phyloP scores from a whole-genome alignment of 495 filamentous ascomycete genomes.

The Lophiotrema nucula region DNA sequence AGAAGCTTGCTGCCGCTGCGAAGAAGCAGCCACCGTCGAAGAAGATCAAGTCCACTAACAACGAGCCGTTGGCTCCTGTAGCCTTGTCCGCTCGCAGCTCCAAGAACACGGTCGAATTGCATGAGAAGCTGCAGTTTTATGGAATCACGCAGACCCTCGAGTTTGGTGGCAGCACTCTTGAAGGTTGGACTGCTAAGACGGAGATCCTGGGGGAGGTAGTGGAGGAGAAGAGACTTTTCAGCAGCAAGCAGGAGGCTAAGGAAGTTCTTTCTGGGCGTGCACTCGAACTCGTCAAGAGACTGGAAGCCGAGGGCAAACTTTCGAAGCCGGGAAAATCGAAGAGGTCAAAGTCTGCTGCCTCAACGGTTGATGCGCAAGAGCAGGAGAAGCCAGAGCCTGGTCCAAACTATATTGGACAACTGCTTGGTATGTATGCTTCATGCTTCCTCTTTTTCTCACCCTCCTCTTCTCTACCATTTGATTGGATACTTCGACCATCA shows the following conservation, averaged over 20 bases:
- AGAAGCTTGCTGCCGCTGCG: not conserved
- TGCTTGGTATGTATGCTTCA: conserved; percentile 24
- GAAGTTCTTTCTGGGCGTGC: conserved; percentile 22
- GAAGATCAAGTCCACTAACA: not conserved
- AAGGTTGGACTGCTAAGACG: conserved; percentile 19
- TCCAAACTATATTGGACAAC: conserved; percentile 19
- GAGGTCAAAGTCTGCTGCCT: not conserved
- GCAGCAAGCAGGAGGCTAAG: conserved; percentile 33
- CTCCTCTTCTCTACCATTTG: not conserved
- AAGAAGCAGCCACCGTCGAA: not conserved
- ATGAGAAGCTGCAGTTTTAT: conserved; percentile 19
- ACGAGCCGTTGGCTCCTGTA: not conserved
- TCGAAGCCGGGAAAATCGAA: conserved; percentile 1
- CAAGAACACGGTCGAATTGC: not conserved
- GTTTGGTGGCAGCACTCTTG: not conserved
- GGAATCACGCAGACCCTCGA: conserved; percentile 8
- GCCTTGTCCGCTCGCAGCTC: not conserved
- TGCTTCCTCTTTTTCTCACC: not conserved
- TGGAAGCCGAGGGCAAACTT: conserved; percentile 15
- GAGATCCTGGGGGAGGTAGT: conserved; percentile 7
- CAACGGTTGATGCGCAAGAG: not conserved
- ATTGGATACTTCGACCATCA: not conserved
- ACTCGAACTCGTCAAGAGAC: conserved; percentile 2
- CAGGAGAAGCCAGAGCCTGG: not conserved
- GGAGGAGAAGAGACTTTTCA: not conserved